Conservation (phyloP, 192 early-diverging fungal species). For the Mortierella antarctica region DNA sequence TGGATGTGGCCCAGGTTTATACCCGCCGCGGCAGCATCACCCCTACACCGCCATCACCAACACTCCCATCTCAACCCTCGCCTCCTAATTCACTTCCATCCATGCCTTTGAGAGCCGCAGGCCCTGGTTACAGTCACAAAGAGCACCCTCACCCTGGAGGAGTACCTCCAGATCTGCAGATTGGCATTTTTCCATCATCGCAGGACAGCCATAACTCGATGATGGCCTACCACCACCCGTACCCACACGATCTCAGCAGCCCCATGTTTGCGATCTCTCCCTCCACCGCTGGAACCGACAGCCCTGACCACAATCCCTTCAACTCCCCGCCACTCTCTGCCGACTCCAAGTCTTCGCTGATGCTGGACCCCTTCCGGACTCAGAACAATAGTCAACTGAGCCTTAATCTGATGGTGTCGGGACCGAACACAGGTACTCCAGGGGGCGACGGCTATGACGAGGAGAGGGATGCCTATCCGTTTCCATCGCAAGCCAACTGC, state of each 20-base stretch:
- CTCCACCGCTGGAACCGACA: conserved; percentile 2
- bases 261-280: conserved; percentile 27
- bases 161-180: conserved; percentile 11
- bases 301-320: conserved; percentile 10
- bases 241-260: neutral
- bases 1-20: conserved; percentile 13
- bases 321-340: conserved; percentile 24
- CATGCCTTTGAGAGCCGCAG: conserved; percentile 4
- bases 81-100: neutral
- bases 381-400: conserved; percentile 27
- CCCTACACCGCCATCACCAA: conserved; percentile 3
- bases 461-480: neutral
- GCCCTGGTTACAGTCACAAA: conserved; percentile 10
- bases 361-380: conserved; percentile 28
- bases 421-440: neutral
- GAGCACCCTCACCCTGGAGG: neutral
- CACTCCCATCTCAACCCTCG: neutral
- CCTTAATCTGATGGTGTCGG: neutral
- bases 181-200: neutral
- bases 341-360: neutral
- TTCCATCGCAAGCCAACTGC: neutral
- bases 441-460: neutral
- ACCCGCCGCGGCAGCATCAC: conserved; percentile 8
- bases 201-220: neutral
- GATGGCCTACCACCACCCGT: neutral